Base-by-base conservation (phyloP, 371 early-diverging fungal genomes). In the Mucor velutinosus region DNA sequence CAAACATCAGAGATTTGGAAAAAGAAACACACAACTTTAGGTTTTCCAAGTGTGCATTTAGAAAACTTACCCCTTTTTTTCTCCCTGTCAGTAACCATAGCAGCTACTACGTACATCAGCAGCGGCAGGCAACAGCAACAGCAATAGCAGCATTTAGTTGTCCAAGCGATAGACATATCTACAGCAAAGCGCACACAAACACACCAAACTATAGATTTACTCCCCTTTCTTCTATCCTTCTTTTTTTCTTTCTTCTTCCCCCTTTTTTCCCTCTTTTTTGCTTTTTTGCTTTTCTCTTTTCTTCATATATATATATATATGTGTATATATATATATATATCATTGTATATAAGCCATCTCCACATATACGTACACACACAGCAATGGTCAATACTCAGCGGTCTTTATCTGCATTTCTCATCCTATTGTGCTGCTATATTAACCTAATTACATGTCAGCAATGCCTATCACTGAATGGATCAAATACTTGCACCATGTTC, bases 401-500 rank as follows among this genome's bases (percentile, higher is more conserved):
- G 35, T 29, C 27, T 21, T 8, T 25, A 19, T 49, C 21, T 21
- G 10, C n/a, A 53, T 25, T 51, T 15, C 15, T 65, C 32, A 25
- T 58, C 7, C 27, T 58, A 2, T 14, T 27, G 11, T 53, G 14
- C n/a, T 37, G 39, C 29, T 33, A 51, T 53, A 60, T 27, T 7
- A 43, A 10, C 14, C 39, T 25, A 14, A 47, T 67, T 19, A 21
- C 33, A 6, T 57, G 59, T 14, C 71, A 71, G 39, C 68, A 72
- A 58, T 72, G 72, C 32, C 25, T 72, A n/a, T 64, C 67, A 39
- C 35, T 72, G 7, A 60, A 53, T 30, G 61, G 64, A 0, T 72
- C 72, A 7, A 60, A 49, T 27, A 58, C 64, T 7, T 72, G 72
- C 51, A 55, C n/a, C 53, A 63, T 62, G 39, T 72, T 67, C 39